Evolutionary conservation across 192 early-diverging fungal species (phyloP).

Genomic region (Nowakowskiella sp.): DNA sequence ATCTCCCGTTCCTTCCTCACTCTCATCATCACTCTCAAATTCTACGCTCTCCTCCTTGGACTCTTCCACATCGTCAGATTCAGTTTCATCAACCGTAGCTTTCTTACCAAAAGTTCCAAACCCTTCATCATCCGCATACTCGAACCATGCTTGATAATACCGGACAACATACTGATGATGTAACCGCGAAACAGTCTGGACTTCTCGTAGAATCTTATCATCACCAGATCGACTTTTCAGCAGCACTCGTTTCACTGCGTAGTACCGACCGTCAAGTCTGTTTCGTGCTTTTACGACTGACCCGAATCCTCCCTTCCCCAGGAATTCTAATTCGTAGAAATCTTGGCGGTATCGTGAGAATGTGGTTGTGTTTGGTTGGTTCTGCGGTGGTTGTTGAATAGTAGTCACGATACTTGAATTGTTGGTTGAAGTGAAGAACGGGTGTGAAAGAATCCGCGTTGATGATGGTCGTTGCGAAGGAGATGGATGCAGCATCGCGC

Average conservation of each 20-base stretch:
- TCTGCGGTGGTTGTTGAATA: no score
- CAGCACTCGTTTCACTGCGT: slow-evolving; percentile 88
- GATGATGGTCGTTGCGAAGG: no score
- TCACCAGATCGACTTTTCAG: slow-evolving; percentile 72
- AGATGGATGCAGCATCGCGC: no score
- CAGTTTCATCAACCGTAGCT: slow-evolving; percentile 11
- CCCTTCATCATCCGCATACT: slow-evolving; percentile 43
- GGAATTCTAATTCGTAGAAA: slow-evolving; percentile 42
- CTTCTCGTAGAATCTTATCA: slow-evolving; percentile 79
- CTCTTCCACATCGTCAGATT: slow-evolving; percentile 20
- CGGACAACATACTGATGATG: slow-evolving; percentile 82
- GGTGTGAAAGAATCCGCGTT: no score
- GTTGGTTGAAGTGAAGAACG: no score
- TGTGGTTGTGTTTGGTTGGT: slow-evolving; percentile 9
- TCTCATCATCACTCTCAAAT: slow-evolving; percentile 22
- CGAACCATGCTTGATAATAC: slow-evolving; percentile 85
- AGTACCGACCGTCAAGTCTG: slow-evolving; percentile 49
- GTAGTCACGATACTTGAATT: no score
- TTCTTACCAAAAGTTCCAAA: no score
- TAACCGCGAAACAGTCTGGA: slow-evolving; percentile 79
- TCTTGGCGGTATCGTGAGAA: slow-evolving; percentile 36
- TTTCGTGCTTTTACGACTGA: slow-evolving; percentile 90
- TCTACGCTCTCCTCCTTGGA: slow-evolving; percentile 19
- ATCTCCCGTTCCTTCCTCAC: slow-evolving; percentile 22
- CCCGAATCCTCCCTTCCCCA: slow-evolving; percentile 75